Evolutionary conservation across 2,329 filamentous ascomycete genomes (phyloP), one percentile per base, ranked within the genome.

Genomic region (Phialophora tarda): DNA sequence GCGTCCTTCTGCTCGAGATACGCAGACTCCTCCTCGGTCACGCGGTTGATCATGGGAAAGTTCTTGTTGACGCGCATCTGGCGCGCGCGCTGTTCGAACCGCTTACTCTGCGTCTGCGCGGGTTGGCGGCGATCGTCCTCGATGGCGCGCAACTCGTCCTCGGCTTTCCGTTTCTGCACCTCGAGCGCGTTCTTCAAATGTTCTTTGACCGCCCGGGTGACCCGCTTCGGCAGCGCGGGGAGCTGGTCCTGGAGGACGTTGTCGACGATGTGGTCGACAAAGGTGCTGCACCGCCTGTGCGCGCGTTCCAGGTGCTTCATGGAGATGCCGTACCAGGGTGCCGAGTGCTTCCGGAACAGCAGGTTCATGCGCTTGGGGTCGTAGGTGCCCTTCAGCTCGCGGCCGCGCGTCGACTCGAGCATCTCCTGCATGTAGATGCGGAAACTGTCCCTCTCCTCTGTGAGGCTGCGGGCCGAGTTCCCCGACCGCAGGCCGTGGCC

Each of bases 341-440:
- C 50, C 11, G 59, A 62, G 51, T 62, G 59, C 51, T 56, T 62
- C 23, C 34, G 59, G 59, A 62, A 62, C 34, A 62, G 50, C 50
- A 62, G 38, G 21, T 62, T 62, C 50, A 62, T 50, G 14, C 59
- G 59, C 12, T 55, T 62, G n/a, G 59, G 59, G 21, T 62, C 59
- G 51, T 62, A 62, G 50, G 24, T 62, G 50, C 30, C 59, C 51
- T 62, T 62, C 24, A 62, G 17, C 59, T 62, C 59, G 51, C 59
- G 59, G 28, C 59, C 59, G 23, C 59, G 50, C 23, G 59, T 62
- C 34, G 50, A 55, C 12, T 62, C 51, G 50, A 62, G 59, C 59
- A 62, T 62, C 12, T 62, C 50, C 38, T 62, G 32, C 32, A 62
- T 51, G 17, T 62, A 48, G 12, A 50, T 12, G 12, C 38, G 59